Evolutionary conservation across 192 early-diverging fungal species (phyloP), one percentile per base, ranked within the genome.

Genomic region (Coemansia sp.): DNA sequence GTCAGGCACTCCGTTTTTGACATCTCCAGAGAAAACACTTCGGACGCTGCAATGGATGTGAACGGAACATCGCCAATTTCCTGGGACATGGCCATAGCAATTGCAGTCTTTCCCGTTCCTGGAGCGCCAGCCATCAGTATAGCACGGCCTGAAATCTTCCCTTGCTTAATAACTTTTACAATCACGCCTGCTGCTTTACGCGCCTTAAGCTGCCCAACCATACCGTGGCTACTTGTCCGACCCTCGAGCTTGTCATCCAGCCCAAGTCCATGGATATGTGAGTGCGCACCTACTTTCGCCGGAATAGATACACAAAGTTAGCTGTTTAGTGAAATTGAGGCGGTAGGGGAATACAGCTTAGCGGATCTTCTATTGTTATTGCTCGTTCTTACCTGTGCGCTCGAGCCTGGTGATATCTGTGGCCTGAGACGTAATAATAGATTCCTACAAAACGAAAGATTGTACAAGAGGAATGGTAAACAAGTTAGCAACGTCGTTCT

Each of bases 21-120:
- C 93, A 99, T 97, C 77, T 98, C 97, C 63, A 99, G 84, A 13
- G 95, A 97, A 72, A 97, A 99, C 61, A 99, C 95, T 75, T 99
- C 97, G 0, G 97, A 99, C 5, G 94, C 92, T 3, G 96, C 93
- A 63, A 99, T 79, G 89, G 95, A 95, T 23, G 96, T 99, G 65
- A 99, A 99, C 3, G 97, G 97, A 4, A 98, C 95, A 49, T 98
- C 97, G 29, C 97, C 97, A 4, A 99, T 86, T 20, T 94, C 92
- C 75, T 93, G 94, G 31, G 94, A 93, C 92, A 96, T 96, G 20
- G 94, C 97, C 96, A 98, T 98, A 10, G 97, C 97, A 77, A 99
- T 98, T 30, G 97, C 97, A 1, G 97, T 99, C 86, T 99, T 99
- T 70, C 97, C 97, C 5, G 97, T 97, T 46, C 94, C 94, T 5